Evolutionary conservation across 257 asterid genomes (phyloP).

Genomic region (Rubia yunnanensis): DNA sequence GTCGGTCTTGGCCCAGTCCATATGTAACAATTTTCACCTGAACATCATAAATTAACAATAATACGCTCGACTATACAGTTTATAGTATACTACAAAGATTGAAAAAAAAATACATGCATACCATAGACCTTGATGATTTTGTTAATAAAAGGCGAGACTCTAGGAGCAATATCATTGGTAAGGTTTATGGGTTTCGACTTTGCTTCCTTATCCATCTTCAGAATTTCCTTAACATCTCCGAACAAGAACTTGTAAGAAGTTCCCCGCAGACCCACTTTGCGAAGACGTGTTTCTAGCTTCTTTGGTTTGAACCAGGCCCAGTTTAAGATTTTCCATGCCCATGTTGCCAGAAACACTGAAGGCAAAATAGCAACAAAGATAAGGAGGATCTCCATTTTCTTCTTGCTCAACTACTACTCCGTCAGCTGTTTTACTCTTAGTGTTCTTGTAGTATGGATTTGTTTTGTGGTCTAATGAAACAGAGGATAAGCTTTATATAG

Average conservation of each 20-base stretch:
- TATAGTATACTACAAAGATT: too few relatives aligned
- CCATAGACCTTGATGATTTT: slow-evolving; percentile 19
- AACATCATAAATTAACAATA: too few relatives aligned
- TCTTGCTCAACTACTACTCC: background rate
- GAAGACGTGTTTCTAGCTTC: slow-evolving; percentile 21
- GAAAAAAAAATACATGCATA: slow-evolving; percentile 6
- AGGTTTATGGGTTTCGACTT: slow-evolving; percentile 18
- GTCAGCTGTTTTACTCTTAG: background rate
- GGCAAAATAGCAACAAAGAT: background rate
- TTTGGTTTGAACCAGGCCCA: slow-evolving; percentile 24
- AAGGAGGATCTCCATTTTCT: slow-evolving; percentile 6
- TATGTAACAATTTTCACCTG: too few relatives aligned
- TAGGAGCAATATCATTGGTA: slow-evolving; percentile 14
- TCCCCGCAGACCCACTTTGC: slow-evolving; percentile 20
- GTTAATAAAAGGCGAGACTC: slow-evolving; percentile 17
- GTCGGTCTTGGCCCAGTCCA: too few relatives aligned
- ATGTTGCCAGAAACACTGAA: background rate
- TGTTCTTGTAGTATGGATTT: too few relatives aligned
- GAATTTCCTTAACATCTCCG: slow-evolving; percentile 25
- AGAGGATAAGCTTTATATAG: background rate
- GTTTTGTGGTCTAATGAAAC: background rate
- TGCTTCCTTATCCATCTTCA: slow-evolving; percentile 13
- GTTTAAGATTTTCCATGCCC: slow-evolving; percentile 19
- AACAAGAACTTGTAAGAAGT: slow-evolving; percentile 17
- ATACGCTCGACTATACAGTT: too few relatives aligned